phyloP scores from a whole-genome alignment of 352 stramenopile species.

The Phytophthora multivora region DNA sequence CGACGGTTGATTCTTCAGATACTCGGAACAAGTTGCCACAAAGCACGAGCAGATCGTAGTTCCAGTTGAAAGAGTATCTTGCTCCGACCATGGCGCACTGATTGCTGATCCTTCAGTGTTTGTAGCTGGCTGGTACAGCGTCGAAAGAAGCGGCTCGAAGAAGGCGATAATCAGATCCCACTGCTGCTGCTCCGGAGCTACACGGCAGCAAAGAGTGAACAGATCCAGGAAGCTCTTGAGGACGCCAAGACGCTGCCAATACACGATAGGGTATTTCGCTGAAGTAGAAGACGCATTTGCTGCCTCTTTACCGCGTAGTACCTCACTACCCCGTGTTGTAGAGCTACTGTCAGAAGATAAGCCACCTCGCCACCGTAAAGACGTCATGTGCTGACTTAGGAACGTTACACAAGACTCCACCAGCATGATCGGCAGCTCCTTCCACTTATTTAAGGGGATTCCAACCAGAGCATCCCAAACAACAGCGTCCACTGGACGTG shows the following conservation, averaged over 20 bases:
- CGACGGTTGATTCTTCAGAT: slow-evolving; percentile 44
- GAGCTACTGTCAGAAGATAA: slow-evolving; percentile 23
- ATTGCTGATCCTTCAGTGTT: slow-evolving; percentile 74
- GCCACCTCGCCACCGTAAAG: slow-evolving; percentile 57
- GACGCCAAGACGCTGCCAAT: slow-evolving; percentile 75
- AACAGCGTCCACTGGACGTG: slow-evolving; percentile 60
- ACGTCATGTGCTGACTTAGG: slow-evolving; percentile 64
- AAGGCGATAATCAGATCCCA: slow-evolving; percentile 73
- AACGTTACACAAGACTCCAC: slow-evolving; percentile 59
- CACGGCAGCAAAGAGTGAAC: slow-evolving; percentile 71
- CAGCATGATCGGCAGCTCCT: slow-evolving; percentile 46
- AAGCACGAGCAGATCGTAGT: slow-evolving; percentile 83
- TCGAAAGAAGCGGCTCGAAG: slow-evolving; percentile 83
- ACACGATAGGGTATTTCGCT: slow-evolving; percentile 53
- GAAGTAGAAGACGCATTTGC: slow-evolving; percentile 12
- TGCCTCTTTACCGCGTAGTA: slow-evolving; percentile 17
- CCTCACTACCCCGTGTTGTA: slow-evolving; percentile 4
- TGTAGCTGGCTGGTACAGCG: slow-evolving; percentile 76
- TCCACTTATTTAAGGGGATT: slow-evolving; percentile 53
- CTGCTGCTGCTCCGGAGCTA: slow-evolving; percentile 59
- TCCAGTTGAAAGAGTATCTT: slow-evolving; percentile 75
- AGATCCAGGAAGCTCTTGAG: slow-evolving; percentile 83
- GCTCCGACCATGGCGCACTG: slow-evolving; percentile 68
- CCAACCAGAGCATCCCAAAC: slow-evolving; percentile 73
- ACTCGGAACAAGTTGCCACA: slow-evolving; percentile 75